Evolutionary conservation across 2,329 filamentous ascomycete genomes (phyloP).

Genomic region (Aspergillus luchuensis): DNA sequence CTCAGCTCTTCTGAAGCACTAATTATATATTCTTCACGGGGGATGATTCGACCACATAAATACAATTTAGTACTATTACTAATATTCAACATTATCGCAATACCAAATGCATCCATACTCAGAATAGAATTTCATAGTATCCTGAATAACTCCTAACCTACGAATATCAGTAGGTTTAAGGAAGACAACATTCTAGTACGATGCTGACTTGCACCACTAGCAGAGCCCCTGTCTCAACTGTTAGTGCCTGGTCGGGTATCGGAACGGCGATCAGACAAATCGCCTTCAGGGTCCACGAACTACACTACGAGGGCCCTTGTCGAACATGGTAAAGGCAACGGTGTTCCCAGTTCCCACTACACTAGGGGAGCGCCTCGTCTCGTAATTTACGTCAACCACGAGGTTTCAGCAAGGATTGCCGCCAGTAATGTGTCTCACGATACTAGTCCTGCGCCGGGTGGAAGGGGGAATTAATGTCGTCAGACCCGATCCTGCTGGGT

Average conservation of each 20-base stretch:
- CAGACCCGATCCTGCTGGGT: background rate
- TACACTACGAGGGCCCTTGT: background rate
- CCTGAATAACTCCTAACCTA: too few species aligned
- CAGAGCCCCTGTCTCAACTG: background rate
- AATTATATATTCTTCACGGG: background rate
- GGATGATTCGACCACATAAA: background rate
- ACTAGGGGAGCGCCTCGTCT: background rate
- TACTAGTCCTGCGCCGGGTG: background rate
- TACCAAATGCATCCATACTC: too few species aligned
- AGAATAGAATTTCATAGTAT: too few species aligned
- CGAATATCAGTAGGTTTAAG: too few species aligned
- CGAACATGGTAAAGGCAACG: constrained; percentile 4
- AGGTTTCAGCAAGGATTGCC: background rate
- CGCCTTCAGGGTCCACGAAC: constrained; percentile 7
- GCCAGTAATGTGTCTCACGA: background rate
- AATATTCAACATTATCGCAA: too few species aligned
- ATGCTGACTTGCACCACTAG: background rate
- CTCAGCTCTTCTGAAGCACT: background rate
- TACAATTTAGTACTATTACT: too few species aligned
- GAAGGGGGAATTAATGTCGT: background rate
- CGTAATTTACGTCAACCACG: constrained; percentile 7
- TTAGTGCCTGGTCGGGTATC: constrained; percentile 5
- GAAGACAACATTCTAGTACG: too few species aligned
- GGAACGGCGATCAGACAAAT: constrained; percentile 7
- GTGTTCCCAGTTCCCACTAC: background rate